phyloP scores from a whole-genome alignment of 441 rosid genomes.

The Populus trichocarpa region DNA sequence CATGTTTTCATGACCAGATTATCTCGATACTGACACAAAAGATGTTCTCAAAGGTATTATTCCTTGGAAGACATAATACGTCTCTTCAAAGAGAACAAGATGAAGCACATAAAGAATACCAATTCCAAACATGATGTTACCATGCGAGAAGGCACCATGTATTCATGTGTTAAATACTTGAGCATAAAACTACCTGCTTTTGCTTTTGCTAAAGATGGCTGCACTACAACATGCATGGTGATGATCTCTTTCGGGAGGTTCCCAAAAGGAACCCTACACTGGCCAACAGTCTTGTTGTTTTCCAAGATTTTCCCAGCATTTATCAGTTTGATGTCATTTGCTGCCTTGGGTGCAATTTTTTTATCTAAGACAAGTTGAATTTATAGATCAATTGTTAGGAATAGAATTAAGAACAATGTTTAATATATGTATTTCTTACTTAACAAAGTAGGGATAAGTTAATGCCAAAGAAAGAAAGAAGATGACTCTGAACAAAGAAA shows the following conservation, averaged over 20 bases:
- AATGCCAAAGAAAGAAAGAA: no score
- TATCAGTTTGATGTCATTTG: slow-evolving; percentile 78
- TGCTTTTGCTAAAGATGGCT: slow-evolving; percentile 62
- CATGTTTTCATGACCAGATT: no score
- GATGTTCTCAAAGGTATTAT: no score
- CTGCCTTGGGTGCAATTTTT: slow-evolving; percentile 64
- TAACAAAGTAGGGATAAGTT: no score
- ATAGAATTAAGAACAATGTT: neutral
- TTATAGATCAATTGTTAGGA: neutral
- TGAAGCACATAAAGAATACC: no score
- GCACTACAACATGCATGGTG: slow-evolving; percentile 96
- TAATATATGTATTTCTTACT: no score
- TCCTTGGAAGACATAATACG: no score
- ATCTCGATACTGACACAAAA: no score
- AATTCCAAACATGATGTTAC: neutral
- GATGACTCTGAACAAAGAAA: no score
- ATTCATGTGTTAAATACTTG: neutral
- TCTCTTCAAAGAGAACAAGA: no score
- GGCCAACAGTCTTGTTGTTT: slow-evolving; percentile 72
- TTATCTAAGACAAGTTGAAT: slow-evolving; percentile 41
- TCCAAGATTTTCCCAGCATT: slow-evolving; percentile 88
- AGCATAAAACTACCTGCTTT: slow-evolving; percentile 57
- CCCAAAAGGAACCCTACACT: slow-evolving; percentile 26
- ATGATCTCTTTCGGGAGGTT: slow-evolving; percentile 67
- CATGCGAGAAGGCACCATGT: neutral